Evolutionary conservation across 768 basidiomycete genomes (phyloP), one percentile per base, ranked within the genome.

Genomic region (Mrakia gelida): DNA sequence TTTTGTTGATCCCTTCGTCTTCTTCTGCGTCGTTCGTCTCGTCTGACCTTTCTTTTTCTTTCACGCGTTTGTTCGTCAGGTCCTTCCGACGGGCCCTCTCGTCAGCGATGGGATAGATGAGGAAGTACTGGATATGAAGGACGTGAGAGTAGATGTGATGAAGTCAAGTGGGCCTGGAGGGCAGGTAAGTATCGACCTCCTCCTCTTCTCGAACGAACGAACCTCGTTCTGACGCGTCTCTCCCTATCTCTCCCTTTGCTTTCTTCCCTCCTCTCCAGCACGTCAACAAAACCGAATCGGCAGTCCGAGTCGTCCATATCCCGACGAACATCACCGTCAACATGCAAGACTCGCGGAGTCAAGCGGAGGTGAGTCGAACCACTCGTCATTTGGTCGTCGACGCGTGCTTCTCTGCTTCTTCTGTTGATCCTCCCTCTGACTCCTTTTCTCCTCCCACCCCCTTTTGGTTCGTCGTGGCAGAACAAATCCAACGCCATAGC

Each of bases 271-370:
- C 56, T 38, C 63, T 38, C 23, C 13, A 98, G 92, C 96, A 98
- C 85, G 97, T 98, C 82, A 99, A 99, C 86, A 93, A 92, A 87
- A 98, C 96, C 0, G 97, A 99, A 85, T 98, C 96, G 3, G 96
- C 97, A 2, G 95, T 99, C 28, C 91, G 97, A 0, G 84, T 98
- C 59, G 96, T 94, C 0, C 97, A 99, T 82, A 85, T 92, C 26
- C 96, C 97, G 0, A 92, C 94, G 6, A 95, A 95, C 0, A 91
- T 98, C 75, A 30, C 43, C n/a, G 75, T 75, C 11, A 38, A 38
- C 11, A 75, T 75, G 75, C 75, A 75, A 13, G 65, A 75, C 8
- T 68, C 63, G 16, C 45, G 75, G n/a, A 68, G 63, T 49, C 75
- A 75, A 54, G 30, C 73, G 16, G 73, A 73, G 32, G 73, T 73